Evolutionary conservation across 345 rosid species (phyloP).

Genomic region (Raphanus raphanistrum): DNA sequence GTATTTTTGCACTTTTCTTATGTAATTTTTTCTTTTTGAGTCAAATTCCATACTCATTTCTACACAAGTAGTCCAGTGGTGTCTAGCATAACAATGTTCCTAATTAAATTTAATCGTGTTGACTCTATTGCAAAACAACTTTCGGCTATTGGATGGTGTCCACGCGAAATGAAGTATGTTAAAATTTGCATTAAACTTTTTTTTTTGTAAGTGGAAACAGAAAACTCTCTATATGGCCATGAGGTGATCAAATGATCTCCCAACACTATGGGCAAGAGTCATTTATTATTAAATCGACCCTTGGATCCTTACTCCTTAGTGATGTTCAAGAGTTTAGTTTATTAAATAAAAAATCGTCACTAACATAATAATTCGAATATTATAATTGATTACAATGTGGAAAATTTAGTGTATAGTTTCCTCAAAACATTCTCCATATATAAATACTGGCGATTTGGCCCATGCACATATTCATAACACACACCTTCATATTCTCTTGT

Average conservation of each 20-base stretch:
- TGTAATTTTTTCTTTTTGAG: not conserved
- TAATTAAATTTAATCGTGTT: not conserved
- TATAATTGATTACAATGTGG: slow-evolving; percentile 18
- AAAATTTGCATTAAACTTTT: not conserved
- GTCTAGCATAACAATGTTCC: not conserved
- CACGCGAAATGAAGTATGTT: not conserved
- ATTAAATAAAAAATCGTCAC: slow-evolving; percentile 23
- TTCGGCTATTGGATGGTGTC: slow-evolving; percentile 37
- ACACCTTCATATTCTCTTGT: not conserved
- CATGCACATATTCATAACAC: slow-evolving; percentile 34
- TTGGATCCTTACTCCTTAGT: slow-evolving; percentile 30
- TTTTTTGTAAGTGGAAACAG: not conserved
- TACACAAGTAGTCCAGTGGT: not conserved
- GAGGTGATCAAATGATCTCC: slow-evolving; percentile 17
- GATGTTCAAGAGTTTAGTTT: slow-evolving; percentile 25
- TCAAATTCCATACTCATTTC: slow-evolving; percentile 3
- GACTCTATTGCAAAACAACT: slow-evolving; percentile 21
- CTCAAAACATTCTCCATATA: slow-evolving; percentile 15
- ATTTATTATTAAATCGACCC: slow-evolving; percentile 20
- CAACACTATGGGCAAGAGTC: slow-evolving; percentile 33
- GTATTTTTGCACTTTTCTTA: not conserved
- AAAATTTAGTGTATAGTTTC: slow-evolving; percentile 14
- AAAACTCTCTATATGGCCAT: not conserved
- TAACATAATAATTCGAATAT: slow-evolving; percentile 20
- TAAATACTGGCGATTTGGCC: slow-evolving; percentile 7